Conservation (phyloP, 1,284 basidiomycete species). For the Ganoderma leucocontextum region DNA sequence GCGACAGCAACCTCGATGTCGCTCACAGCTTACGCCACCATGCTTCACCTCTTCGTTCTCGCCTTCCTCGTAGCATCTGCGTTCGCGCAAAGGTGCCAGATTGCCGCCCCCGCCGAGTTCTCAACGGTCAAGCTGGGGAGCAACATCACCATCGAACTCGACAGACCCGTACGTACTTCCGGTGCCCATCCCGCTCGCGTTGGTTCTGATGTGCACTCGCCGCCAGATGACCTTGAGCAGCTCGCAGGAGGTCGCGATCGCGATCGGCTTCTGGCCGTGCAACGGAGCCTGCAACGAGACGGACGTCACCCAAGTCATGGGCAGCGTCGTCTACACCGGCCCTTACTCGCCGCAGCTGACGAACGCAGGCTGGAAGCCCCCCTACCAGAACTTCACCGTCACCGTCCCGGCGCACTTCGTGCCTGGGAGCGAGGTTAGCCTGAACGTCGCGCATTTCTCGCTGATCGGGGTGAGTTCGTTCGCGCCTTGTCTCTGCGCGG, state of each 20-base stretch:
- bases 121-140: conserved; percentile 46
- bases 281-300: conserved; percentile 39
- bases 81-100: conserved; percentile 51
- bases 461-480: conserved; percentile 55
- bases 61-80: conserved; percentile 36
- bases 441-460: conserved; percentile 52
- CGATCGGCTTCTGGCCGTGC: conserved; percentile 51
- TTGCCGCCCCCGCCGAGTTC: conserved; percentile 48
- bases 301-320: conserved; percentile 46
- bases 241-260: conserved; percentile 53
- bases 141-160: conserved; percentile 51
- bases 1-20: neutral
- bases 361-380: conserved; percentile 40
- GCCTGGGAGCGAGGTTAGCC: conserved; percentile 43
- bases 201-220: neutral
- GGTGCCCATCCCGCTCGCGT: neutral
- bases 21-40: neutral
- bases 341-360: conserved; percentile 49
- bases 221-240: conserved; percentile 47
- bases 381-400: conserved; percentile 62
- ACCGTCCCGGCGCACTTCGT: conserved; percentile 46
- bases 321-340: conserved; percentile 54
- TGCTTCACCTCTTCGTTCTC: conserved; percentile 5
- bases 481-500: neutral
- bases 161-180: conserved; percentile 49